These are phyloP conservation scores for Colletotrichum chlorophyti DNA, from an alignment of 2,329 filamentous ascomycete species.

Conservation along the genomic window DNA sequence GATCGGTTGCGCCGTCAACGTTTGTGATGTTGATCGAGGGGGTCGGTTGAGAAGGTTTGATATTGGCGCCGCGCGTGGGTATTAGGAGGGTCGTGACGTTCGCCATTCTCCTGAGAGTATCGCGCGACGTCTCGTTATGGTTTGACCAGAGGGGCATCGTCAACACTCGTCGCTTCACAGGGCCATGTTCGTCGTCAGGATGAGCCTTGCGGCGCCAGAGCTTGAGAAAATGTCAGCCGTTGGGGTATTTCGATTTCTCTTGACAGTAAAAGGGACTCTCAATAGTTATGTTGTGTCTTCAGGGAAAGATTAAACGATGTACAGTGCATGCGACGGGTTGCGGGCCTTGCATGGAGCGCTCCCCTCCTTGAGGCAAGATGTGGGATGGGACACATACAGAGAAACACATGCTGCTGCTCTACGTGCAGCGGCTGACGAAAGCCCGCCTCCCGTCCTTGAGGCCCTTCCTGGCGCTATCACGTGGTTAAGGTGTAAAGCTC, in stretches of 20 bases:
- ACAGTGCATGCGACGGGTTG: neutral
- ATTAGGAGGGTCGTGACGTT: slow-evolving; percentile 39
- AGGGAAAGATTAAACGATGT: too few relatives aligned
- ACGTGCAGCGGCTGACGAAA: slow-evolving; percentile 1
- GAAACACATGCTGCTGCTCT: slow-evolving; percentile 23
- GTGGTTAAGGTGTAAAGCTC: neutral
- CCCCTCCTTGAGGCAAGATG: neutral
- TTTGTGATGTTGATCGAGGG: slow-evolving; percentile 29
- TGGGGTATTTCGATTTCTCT: too few relatives aligned
- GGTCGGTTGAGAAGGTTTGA: slow-evolving; percentile 30
- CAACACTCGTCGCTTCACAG: slow-evolving; percentile 39
- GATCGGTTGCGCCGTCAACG: slow-evolving; percentile 23
- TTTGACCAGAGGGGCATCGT: slow-evolving; percentile 49
- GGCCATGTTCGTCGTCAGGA: slow-evolving; percentile 10
- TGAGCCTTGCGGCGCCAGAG: slow-evolving; percentile 23
- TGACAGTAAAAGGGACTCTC: too few relatives aligned
- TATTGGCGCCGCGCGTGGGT: slow-evolving; percentile 36
- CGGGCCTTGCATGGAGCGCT: neutral
- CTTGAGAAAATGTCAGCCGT: slow-evolving; percentile 12
- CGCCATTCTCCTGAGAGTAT: slow-evolving; percentile 41
- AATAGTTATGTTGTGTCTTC: too few relatives aligned
- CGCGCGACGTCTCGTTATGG: slow-evolving; percentile 39
- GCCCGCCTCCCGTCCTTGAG: neutral
- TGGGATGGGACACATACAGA: slow-evolving; percentile 17
- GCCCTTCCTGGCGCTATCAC: neutral